Percentiles rank a stretch among this genome's conserved stretches.
Conservation (phyloP, 352 stramenopile genomes). For the Phytophthora boehmeriae region DNA sequence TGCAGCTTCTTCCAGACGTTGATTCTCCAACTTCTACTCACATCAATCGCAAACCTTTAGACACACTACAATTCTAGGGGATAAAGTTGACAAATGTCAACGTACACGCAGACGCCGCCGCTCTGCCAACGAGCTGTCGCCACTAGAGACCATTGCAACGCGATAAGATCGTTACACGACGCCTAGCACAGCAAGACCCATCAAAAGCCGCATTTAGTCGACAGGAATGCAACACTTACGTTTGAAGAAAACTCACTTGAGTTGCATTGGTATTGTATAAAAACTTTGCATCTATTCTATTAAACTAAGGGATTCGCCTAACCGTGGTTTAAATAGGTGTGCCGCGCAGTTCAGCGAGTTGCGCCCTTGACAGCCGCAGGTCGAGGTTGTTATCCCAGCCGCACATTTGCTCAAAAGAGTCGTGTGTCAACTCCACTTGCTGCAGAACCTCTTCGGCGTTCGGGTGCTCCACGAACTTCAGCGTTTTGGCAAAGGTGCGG, state of each 20-base stretch:
- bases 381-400: conserved; percentile 74
- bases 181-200: no score
- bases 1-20: conserved; percentile 65
- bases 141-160: neutral
- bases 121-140: conserved; percentile 43
- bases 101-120: conserved; percentile 44
- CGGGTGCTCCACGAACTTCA: conserved; percentile 88
- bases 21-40: conserved; percentile 73
- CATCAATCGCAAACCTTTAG: neutral
- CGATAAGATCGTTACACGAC: neutral
- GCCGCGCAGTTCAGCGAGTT: conserved; percentile 77
- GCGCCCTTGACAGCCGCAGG: conserved; percentile 72
- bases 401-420: conserved; percentile 90
- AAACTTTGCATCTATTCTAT: conserved; percentile 6
- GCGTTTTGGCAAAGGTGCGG: conserved; percentile 83
- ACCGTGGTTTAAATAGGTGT: conserved; percentile 36
- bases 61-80: neutral
- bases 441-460: conserved; percentile 82
- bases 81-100: neutral
- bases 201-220: no score
- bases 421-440: conserved; percentile 82
- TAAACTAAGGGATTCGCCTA: conserved; percentile 43
- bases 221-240: no score
- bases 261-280: no score
- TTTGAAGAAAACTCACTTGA: no score